phyloP scores from a whole-genome alignment of 2,329 filamentous ascomycete genomes.

The Exophiala lecanii-corni region DNA sequence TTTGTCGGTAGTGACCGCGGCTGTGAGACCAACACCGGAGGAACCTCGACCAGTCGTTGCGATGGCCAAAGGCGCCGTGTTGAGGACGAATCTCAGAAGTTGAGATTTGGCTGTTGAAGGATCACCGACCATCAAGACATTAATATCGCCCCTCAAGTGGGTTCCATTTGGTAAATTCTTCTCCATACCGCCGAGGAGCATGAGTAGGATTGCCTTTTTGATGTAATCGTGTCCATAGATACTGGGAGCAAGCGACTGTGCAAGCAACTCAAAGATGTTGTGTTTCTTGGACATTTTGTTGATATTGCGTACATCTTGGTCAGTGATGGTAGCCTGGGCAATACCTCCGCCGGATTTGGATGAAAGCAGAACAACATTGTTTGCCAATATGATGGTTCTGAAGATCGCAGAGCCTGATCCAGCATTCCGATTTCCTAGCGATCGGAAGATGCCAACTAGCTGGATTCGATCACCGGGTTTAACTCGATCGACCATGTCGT shows the following conservation, averaged over 20 bases:
- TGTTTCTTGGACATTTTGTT: constrained; percentile 95
- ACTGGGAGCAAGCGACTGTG: constrained; percentile 89
- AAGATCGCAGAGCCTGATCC: constrained; percentile 88
- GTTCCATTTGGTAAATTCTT: constrained; percentile 98
- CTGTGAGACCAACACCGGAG: constrained; percentile 94
- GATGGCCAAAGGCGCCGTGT: constrained; percentile 93
- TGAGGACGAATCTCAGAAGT: constrained; percentile 89
- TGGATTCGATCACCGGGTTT: constrained; percentile 96
- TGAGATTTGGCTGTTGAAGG: constrained; percentile 99
- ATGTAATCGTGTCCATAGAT: constrained; percentile 97
- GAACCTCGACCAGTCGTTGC: constrained; percentile 95
- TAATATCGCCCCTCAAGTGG: constrained; percentile 96
- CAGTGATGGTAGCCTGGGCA: constrained; percentile 85
- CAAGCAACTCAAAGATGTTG: constrained; percentile 86
- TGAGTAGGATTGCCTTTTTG: constrained; percentile 93
- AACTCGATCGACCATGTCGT: constrained; percentile 88
- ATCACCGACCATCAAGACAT: constrained; percentile 98
- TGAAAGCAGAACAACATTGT: constrained; percentile 89
- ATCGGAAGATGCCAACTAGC: constrained; percentile 92
- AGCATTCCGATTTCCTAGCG: constrained; percentile 89
- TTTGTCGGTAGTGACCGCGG: constrained; percentile 92
- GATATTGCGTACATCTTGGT: constrained; percentile 96
- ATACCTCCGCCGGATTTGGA: constrained; percentile 95
- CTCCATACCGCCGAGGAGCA: constrained; percentile 93
- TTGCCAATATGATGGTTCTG: constrained; percentile 88